These are phyloP conservation scores for Xerocomus spinulosus DNA, from an alignment of 768 basidiomycete species.

Conservation along the genomic window DNA sequence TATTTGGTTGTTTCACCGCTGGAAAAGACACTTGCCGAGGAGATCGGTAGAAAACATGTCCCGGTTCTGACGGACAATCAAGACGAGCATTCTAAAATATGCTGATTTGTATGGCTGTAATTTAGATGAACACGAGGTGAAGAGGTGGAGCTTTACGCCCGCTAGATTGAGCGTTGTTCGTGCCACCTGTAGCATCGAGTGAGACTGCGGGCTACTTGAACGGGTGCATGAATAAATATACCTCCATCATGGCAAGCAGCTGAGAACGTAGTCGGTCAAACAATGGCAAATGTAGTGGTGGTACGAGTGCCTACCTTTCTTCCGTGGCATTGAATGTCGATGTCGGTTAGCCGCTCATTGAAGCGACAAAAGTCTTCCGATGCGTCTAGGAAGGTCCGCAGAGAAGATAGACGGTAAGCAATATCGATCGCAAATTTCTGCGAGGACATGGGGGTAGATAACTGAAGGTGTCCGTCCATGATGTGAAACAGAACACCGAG, in stretches of 20 bases:
- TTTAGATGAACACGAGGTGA: conserved; percentile 40
- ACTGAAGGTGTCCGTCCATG: conserved; percentile 12
- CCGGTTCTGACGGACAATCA: conserved; percentile 35
- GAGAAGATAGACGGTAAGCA: conserved; percentile 28
- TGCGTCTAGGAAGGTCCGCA: conserved; percentile 27
- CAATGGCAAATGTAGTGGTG: background rate
- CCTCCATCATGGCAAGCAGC: conserved; percentile 51
- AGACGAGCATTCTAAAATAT: conserved; percentile 46
- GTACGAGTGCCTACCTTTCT: conserved; percentile 22
- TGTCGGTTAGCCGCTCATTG: conserved; percentile 14
- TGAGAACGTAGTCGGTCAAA: conserved; percentile 23
- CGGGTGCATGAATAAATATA: conserved; percentile 26
- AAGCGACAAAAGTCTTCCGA: conserved; percentile 23
- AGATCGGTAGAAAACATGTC: conserved; percentile 24
- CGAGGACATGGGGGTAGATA: conserved; percentile 12
- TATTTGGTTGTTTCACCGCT: background rate
- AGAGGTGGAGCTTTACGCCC: conserved; percentile 42
- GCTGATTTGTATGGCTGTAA: conserved; percentile 41
- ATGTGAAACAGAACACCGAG: conserved; percentile 5
- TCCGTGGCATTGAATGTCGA: conserved; percentile 20
- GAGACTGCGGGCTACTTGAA: background rate
- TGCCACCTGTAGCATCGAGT: conserved; percentile 36
- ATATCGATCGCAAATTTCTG: conserved; percentile 29
- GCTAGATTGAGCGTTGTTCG: conserved; percentile 41
- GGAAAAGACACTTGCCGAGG: conserved; percentile 16